phyloP scores from a whole-genome alignment of 495 filamentous ascomycete species.

The Tuber melanosporum region DNA sequence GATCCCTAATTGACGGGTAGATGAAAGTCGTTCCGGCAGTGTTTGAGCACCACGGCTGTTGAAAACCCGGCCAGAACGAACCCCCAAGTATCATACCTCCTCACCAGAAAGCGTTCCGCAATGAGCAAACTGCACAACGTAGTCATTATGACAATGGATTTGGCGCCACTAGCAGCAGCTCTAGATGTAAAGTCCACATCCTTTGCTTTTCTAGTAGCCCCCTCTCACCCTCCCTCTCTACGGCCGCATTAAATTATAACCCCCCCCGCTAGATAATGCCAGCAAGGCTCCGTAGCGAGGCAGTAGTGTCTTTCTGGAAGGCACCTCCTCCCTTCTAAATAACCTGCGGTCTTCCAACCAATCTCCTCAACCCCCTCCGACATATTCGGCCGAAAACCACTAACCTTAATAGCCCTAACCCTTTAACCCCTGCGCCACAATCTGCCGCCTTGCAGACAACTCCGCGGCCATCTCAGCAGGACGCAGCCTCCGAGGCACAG shows the following conservation, averaged over 20 bases:
- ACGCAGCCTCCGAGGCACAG: slow-evolving; percentile 52
- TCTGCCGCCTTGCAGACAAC: slow-evolving; percentile 50
- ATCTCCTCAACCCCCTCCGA: slow-evolving; percentile 54
- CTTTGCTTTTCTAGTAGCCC: background rate
- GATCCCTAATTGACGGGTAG: no score
- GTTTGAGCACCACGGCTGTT: no score
- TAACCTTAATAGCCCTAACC: slow-evolving; percentile 49
- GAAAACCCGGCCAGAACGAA: no score
- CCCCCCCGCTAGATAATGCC: background rate
- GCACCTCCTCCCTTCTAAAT: slow-evolving; percentile 37
- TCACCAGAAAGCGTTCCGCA: no score
- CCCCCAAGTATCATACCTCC: no score
- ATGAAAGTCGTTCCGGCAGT: no score
- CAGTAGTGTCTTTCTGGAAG: slow-evolving; percentile 6
- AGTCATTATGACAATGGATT: background rate
- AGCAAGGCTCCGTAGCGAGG: background rate
- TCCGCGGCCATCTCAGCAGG: slow-evolving; percentile 53
- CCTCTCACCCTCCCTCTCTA: background rate
- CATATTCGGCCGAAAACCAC: slow-evolving; percentile 54
- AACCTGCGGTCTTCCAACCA: slow-evolving; percentile 55
- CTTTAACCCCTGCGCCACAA: slow-evolving; percentile 53
- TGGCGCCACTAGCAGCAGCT: background rate
- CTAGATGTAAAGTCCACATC: background rate
- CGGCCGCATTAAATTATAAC: background rate
- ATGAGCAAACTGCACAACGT: background rate